These are phyloP conservation scores for Candida buenavistaensis DNA, from an alignment of 1,139 yeast species.

Conservation along the genomic window DNA sequence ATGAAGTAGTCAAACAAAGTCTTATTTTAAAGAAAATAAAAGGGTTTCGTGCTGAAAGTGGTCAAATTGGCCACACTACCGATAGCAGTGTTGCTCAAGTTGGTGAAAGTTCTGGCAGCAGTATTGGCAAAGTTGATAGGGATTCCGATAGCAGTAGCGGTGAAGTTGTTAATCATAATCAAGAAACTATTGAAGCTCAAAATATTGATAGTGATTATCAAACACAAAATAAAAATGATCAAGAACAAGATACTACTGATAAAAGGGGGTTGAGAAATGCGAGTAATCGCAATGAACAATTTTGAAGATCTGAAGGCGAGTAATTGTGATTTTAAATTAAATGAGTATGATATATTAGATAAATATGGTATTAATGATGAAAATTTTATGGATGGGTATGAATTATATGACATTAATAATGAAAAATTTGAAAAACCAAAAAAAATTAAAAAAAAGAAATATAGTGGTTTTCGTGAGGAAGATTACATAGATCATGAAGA, in stretches of 20 bases:
- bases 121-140: too few relatives aligned
- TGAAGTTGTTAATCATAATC: too few relatives aligned
- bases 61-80: too few relatives aligned
- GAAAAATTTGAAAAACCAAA: not conserved
- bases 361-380: not conserved
- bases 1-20: too few relatives aligned
- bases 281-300: slow-evolving; percentile 6
- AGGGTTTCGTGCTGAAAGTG: too few relatives aligned
- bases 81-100: too few relatives aligned
- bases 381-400: slow-evolving; percentile 1
- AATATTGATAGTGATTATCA: not conserved
- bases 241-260: not conserved
- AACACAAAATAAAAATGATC: not conserved
- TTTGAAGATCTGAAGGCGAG: not conserved
- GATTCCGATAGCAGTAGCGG: too few relatives aligned
- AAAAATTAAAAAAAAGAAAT: not conserved
- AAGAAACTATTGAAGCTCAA: too few relatives aligned
- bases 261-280: slow-evolving; percentile 4
- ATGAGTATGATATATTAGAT: not conserved
- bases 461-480: slow-evolving; percentile 4
- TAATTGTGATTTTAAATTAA: not conserved
- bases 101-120: too few relatives aligned
- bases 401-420: not conserved
- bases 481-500: slow-evolving; percentile 5
- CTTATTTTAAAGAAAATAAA: too few relatives aligned